These are phyloP conservation scores for Amyloporia xantha DNA, from an alignment of 768 basidiomycete species.

Conservation along the genomic window DNA sequence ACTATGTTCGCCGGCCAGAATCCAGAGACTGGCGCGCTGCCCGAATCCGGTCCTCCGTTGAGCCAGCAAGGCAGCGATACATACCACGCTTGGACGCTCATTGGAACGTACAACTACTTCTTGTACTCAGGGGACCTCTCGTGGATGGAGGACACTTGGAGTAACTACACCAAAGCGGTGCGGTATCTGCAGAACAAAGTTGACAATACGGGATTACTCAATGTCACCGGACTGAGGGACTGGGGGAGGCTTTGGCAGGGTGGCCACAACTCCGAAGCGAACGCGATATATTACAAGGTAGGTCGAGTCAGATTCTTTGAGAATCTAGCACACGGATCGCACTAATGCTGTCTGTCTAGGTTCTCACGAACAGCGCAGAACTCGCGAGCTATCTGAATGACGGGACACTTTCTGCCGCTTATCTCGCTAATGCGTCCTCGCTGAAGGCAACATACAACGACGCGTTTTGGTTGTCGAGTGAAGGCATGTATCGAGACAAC, in stretches of 20 bases:
- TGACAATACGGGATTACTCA: conserved; percentile 41
- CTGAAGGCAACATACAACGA: conserved; percentile 45
- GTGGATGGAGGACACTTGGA: conserved; percentile 46
- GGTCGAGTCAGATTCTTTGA: neutral
- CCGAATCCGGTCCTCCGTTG: conserved; percentile 44
- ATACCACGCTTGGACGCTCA: conserved; percentile 55
- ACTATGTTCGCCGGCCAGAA: conserved; percentile 53
- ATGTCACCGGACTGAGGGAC: conserved; percentile 50
- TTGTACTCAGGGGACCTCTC: conserved; percentile 46
- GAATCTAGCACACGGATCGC: neutral
- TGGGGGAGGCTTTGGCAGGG: conserved; percentile 53
- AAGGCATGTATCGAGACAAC: conserved; percentile 51
- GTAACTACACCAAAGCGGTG: conserved; percentile 52
- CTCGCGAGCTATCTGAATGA: conserved; percentile 37
- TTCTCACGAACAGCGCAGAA: conserved; percentile 39
- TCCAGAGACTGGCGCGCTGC: conserved; percentile 45
- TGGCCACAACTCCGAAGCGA: conserved; percentile 50
- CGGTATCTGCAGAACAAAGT: conserved; percentile 48
- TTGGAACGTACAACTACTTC: conserved; percentile 53
- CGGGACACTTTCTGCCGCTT: conserved; percentile 29
- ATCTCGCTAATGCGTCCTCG: conserved; percentile 38
- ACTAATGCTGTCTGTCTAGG: too few relatives aligned
- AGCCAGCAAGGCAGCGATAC: conserved; percentile 41
- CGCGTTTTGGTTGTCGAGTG: conserved; percentile 42
- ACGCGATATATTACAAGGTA: conserved; percentile 47